Percentiles rank a stretch among this genome's conserved stretches.
These are phyloP conservation scores for Cornus florida DNA, from an alignment of 148 eudicot species.

Conservation along the genomic window DNA sequence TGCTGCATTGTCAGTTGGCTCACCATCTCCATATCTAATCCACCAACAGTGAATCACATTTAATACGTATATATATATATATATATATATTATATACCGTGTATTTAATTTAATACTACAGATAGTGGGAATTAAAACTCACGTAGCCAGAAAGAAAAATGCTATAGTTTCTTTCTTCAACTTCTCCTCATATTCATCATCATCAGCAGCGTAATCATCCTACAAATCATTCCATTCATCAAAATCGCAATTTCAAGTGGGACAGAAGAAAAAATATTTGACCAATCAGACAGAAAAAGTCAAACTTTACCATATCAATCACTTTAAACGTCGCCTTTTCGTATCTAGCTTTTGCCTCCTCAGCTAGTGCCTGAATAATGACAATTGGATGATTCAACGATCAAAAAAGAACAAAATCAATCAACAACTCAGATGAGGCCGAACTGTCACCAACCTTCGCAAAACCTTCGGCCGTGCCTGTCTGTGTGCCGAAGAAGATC, in stretches of 20 bases:
- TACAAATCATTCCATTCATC: constrained; percentile 22
- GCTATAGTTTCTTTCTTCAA: constrained; percentile 77
- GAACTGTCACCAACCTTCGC: constrained; percentile 56
- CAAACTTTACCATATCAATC: constrained; percentile 65
- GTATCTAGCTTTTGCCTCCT: constrained; percentile 91
- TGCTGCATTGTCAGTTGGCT: constrained; percentile 97
- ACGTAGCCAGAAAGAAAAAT: constrained; percentile 93
- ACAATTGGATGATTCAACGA: background rate
- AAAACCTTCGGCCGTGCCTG: constrained; percentile 98
- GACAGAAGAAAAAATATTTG: background rate
- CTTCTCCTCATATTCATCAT: constrained; percentile 83
- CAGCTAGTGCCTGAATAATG: constrained; percentile 62
- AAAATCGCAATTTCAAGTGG: background rate
- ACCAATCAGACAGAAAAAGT: background rate
- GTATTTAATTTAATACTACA: background rate
- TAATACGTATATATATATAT: background rate
- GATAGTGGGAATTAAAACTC: constrained; percentile 21
- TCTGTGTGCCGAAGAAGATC: constrained; percentile 84
- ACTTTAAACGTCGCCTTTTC: constrained; percentile 81
- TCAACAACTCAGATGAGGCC: background rate
- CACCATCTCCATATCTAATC: constrained; percentile 96
- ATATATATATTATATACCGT: too few relatives aligned
- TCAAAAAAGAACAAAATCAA: background rate
- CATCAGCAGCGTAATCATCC: constrained; percentile 95
- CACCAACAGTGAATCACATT: constrained; percentile 15